These are phyloP conservation scores for Viola pubescens DNA, from an alignment of 441 rosid genomes.

Conservation along the genomic window DNA sequence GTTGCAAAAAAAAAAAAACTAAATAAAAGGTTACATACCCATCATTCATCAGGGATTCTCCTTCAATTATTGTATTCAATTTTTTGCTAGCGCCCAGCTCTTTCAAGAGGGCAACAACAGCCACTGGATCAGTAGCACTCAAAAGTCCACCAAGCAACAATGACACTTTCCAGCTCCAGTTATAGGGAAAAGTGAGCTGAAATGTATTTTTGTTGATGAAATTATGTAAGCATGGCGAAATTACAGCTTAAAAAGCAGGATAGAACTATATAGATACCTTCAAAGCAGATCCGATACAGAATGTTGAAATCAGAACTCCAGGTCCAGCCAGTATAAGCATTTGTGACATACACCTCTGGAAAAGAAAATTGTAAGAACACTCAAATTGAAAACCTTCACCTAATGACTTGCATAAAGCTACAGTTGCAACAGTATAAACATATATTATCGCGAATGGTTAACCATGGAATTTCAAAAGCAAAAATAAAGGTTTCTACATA, in stretches of 20 bases:
- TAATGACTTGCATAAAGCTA: neutral
- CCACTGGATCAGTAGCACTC: slow-evolving; percentile 96
- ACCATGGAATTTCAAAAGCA: too few species aligned
- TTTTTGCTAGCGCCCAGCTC: slow-evolving; percentile 97
- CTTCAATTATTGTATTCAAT: slow-evolving; percentile 81
- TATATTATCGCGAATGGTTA: too few species aligned
- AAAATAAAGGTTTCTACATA: too few species aligned
- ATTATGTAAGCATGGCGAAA: neutral
- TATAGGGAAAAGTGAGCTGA: slow-evolving; percentile 80
- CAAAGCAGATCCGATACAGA: slow-evolving; percentile 64
- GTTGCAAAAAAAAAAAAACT: slow-evolving; percentile 8
- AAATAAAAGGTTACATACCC: slow-evolving; percentile 45
- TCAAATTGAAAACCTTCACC: neutral
- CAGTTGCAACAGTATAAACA: too few species aligned
- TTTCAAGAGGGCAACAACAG: slow-evolving; percentile 85
- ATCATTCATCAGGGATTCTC: slow-evolving; percentile 96
- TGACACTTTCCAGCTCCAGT: slow-evolving; percentile 87
- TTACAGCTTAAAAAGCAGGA: slow-evolving; percentile 4
- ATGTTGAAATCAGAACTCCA: slow-evolving; percentile 82
- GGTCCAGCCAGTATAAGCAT: slow-evolving; percentile 95
- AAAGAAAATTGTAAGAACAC: neutral
- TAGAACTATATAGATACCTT: slow-evolving; percentile 42
- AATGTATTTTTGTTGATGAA: slow-evolving; percentile 15
- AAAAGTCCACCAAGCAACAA: slow-evolving; percentile 87
- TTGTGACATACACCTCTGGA: slow-evolving; percentile 75